These are phyloP conservation scores for Vanrija humicola DNA, from an alignment of 1,284 basidiomycete genomes.

Conservation along the genomic window DNA sequence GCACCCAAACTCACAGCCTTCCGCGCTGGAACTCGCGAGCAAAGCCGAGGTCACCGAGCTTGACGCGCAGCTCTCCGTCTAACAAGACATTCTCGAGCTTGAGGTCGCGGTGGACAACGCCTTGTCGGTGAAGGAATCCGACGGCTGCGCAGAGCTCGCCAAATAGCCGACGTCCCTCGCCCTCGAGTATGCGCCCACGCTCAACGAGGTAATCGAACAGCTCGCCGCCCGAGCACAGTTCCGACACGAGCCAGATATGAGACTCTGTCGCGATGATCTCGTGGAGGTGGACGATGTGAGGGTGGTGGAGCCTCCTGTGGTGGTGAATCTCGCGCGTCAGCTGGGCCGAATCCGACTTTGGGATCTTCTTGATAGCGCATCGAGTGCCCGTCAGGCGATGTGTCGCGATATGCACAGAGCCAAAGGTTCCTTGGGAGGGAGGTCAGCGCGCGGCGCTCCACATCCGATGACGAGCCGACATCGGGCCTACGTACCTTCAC, in stretches of 20 bases:
- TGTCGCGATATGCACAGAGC: constrained; percentile 86
- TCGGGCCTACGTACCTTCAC: constrained; percentile 70
- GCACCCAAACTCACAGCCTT: constrained; percentile 49
- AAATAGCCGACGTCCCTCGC: constrained; percentile 78
- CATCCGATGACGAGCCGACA: neutral
- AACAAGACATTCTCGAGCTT: constrained; percentile 94
- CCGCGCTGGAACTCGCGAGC: constrained; percentile 88
- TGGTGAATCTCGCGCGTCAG: constrained; percentile 97
- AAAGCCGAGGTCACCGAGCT: constrained; percentile 95
- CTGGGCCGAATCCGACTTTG: constrained; percentile 81
- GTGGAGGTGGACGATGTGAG: constrained; percentile 89
- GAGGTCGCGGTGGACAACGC: constrained; percentile 90
- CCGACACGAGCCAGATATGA: constrained; percentile 94
- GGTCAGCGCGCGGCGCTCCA: neutral
- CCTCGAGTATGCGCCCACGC: constrained; percentile 79
- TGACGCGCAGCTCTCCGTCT: constrained; percentile 79
- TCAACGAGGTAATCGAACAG: constrained; percentile 97
- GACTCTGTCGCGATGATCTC: constrained; percentile 96
- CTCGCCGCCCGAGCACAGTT: constrained; percentile 93
- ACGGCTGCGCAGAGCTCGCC: constrained; percentile 96
- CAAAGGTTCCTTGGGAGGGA: constrained; percentile 67
- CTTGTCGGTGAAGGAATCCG: constrained; percentile 78
- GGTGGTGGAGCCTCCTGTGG: constrained; percentile 92
- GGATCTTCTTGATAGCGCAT: constrained; percentile 97
- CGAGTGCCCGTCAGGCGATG: constrained; percentile 83